Evolutionary conservation across 2,329 filamentous ascomycete species (phyloP), one percentile per base, ranked within the genome.

Genomic region (Trichoderma lentiforme): DNA sequence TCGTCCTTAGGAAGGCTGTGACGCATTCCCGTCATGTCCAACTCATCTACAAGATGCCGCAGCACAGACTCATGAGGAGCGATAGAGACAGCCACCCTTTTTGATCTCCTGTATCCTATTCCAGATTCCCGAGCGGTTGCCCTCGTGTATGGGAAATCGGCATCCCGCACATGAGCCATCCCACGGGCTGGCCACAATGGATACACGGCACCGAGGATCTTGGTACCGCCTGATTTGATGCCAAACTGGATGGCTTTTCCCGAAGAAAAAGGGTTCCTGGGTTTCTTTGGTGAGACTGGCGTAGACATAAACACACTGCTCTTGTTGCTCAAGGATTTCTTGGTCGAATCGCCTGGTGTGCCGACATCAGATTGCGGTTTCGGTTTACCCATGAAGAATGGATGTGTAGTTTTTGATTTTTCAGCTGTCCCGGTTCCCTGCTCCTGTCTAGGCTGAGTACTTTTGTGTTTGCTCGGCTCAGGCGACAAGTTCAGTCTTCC

Each of bases 141-240:
- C 30, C 32, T 51, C 14, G 47, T 18, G 18, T 34, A 7, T 12
- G 53, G 30, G 28, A 28, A 6, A 15, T 75, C 75, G 43, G 76
- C 71, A 6, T 87, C 90, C 70, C 90, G 87, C 56, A 94, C 81
- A 79, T 94, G 92, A 1, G 85, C 81, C 78, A 89, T 89, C 7
- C 85, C 91, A 74, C 86, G 85, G 63, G 88, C 86, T 47, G 93
- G 93, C 91, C 93, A 96, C n/a, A 89, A 84, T 4, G 93, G 88
- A 69, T 92, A 85, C 73, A 84, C 83, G 9, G 90, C 85, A 3
- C 92, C 92, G 0, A 90, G 89, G n/a, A 91, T 84, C 76, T 89
- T 93, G 5, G 89, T 77, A 0, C 82, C 83, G 3, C 79, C 76
- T 5, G 83, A 82, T 70, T 81, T 85, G 30, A 80, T 76, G 3